A percentile compares a stretch with the other conserved stretches of the same genome.
These are phyloP conservation scores for Podospora conica DNA, from an alignment of 495 filamentous ascomycete species.

Conservation along the genomic window DNA sequence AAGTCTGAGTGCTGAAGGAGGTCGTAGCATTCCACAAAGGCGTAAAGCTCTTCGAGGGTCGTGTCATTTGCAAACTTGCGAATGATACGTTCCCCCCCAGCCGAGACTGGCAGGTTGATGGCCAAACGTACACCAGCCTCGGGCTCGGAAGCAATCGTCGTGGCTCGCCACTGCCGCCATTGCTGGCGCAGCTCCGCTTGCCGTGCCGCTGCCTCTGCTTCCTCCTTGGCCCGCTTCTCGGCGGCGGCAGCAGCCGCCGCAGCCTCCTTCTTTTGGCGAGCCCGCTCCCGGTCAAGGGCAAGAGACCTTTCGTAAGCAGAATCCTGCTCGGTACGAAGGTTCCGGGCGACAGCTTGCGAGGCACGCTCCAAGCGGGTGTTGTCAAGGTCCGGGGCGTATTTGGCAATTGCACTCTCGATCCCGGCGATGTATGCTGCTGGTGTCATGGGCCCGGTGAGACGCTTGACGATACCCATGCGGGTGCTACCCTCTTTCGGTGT, in stretches of 20 bases:
- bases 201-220: constrained; percentile 56
- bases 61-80: constrained; percentile 61
- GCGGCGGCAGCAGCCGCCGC: constrained; percentile 60
- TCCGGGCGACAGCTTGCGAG: constrained; percentile 71
- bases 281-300: constrained; percentile 78
- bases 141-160: constrained; percentile 62
- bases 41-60: constrained; percentile 83
- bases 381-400: constrained; percentile 63
- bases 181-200: constrained; percentile 52
- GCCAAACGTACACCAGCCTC: constrained; percentile 65
- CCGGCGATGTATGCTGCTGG: constrained; percentile 63
- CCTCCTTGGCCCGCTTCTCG: constrained; percentile 48
- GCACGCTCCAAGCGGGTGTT: constrained; percentile 61
- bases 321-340: constrained; percentile 76
- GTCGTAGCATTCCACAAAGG: constrained; percentile 91
- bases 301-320: constrained; percentile 87
- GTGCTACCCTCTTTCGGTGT: constrained; percentile 73
- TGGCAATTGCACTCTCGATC: constrained; percentile 60
- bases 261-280: constrained; percentile 64
- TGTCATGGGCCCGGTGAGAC: constrained; percentile 62
- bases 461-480: constrained; percentile 78
- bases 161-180: constrained; percentile 78
- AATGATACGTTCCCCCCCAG: constrained; percentile 57
- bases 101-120: constrained; percentile 65
- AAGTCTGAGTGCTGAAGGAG: constrained; percentile 39